Base-by-base conservation (phyloP, 495 filamentous ascomycete genomes). In the Neurospora terricola region DNA sequence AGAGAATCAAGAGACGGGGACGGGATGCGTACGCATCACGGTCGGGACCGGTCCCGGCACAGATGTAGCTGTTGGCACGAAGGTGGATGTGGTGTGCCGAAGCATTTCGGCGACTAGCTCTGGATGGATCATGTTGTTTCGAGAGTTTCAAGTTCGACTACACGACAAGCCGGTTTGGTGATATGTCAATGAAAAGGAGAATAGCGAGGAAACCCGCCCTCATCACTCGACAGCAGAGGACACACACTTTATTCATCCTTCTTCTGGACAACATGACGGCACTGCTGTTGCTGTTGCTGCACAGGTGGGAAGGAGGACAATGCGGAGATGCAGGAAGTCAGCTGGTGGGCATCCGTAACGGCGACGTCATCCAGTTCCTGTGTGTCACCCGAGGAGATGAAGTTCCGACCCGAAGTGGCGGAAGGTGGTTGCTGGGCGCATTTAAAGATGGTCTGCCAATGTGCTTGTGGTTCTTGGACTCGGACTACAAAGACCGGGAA, bases 31-130 rank as follows among this genome's bases (percentile, higher is more conserved):
- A 80, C 77, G 77, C 40, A 80, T 74, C 39, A 81, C 72, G 38
- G 80, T 80, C n/a, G 80, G 80, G 12, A 81, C 75, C 1, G 78
- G 77, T 2, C 71, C 77, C 38, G 77, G 74, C 11, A 48, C 36
- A 21, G 66, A 38, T n/a, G 72, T 71, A 37, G 71, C 48, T 8
- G 73, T 77, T 23, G 72, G 34, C 27, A 71, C 72, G 10, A 70
- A 16, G 16, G 78, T 77, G 11, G 72, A 54, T 16, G 38, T 42
- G 21, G 3, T 21, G 14, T 54, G 34, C 66, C 72, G 69, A 34
- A 79, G 30, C 77, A 79, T 79, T 38, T 75, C 73, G 59, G 69
- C 74, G 69, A 75, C 73, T 71, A 74, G 76, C 8, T 76, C 75
- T 12, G 75, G 75, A 37, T 69, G 37, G 37, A 78, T 78, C 76